Evolutionary conservation across 192 early-diverging fungal genomes (phyloP), one percentile per base, ranked within the genome.

Genomic region (Backusella tuberculispora): DNA sequence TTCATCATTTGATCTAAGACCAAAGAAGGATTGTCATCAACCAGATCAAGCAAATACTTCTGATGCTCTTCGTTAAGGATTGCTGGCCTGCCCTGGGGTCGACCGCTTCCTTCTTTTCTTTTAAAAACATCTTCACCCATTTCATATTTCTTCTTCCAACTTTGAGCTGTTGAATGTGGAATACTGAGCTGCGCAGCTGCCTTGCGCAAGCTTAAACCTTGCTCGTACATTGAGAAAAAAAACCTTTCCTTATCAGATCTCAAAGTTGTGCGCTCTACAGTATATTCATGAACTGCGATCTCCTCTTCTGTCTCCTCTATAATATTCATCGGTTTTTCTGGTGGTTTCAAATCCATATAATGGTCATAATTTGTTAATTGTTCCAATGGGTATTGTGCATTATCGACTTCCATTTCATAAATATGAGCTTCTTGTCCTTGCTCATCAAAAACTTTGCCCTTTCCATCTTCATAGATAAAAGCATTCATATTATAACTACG

Each of bases 91-190:
- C 69, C 69, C 24, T 8, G 12, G 17, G 37, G 17, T 66, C 65
- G 38, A 66, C 65, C 41, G 41, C 69, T 48, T 24, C 47, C 69
- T 70, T 70, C 69, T 46, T 70, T 70, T 66, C 65, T 66, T 42
- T 17, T 40, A n/a, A 66, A 66, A 34, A 37, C 29, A 38, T 42
- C 10, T 5, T 8, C 41, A 66, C 29, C 65, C 4, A 42, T 40
- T 42, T 66, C 40, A 17, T 43, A 24, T 34, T 66, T 66, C 40
- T 66, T 66, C 29, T 37, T 34, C 65, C 65, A 66, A 6, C 9
- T 34, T 6, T 63, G 29, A 29, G 60, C 60, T 47, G 19, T 34
- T 34, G 29, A 34, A 34, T 1, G 29, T 34, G 10, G 21, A 42
- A 66, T 66, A 4, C 42, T 66, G 6, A 66, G 6, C 42, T 66